These are phyloP conservation scores for Ustulina deusta DNA, from an alignment of 2,329 filamentous ascomycete species.

Conservation along the genomic window DNA sequence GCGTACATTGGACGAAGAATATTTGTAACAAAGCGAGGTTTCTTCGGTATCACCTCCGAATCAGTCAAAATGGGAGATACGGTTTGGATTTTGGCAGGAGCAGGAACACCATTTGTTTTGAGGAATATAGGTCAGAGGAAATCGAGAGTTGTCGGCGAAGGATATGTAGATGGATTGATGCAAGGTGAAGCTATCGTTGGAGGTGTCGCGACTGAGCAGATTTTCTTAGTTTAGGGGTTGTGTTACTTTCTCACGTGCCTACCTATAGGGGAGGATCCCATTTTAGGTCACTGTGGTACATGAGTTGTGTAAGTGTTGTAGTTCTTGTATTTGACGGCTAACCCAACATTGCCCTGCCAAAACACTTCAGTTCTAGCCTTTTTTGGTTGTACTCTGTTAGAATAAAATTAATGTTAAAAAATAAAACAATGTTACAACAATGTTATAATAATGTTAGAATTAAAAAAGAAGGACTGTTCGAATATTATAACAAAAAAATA, in stretches of 20 bases:
- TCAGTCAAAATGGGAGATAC: conserved; percentile 20
- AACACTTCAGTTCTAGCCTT: too few species aligned
- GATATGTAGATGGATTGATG: conserved; percentile 31
- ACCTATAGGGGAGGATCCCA: too few species aligned
- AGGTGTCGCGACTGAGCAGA: neutral
- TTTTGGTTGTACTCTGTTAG: too few species aligned
- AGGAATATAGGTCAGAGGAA: neutral
- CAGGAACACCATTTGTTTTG: conserved; percentile 27
- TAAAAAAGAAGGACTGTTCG: too few species aligned
- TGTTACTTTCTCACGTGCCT: neutral
- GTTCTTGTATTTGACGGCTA: too few species aligned
- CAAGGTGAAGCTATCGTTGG: neutral
- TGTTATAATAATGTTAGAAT: too few species aligned
- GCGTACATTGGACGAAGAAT: conserved; percentile 27
- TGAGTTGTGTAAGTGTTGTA: too few species aligned
- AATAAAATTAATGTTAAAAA: too few species aligned
- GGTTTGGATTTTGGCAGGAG: conserved; percentile 28
- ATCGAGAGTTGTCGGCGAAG: conserved; percentile 18
- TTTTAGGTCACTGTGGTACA: too few species aligned
- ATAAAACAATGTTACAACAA: too few species aligned
- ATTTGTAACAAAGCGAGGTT: conserved; percentile 20
- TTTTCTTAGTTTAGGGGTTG: neutral
- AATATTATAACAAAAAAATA: too few species aligned
- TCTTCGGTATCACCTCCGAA: conserved; percentile 30
- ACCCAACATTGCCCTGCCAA: too few species aligned